Percentiles rank a stretch among this genome's conserved stretches.
These are phyloP conservation scores for Dalechampia spathulata DNA, from an alignment of 441 rosid species.

Conservation along the genomic window DNA sequence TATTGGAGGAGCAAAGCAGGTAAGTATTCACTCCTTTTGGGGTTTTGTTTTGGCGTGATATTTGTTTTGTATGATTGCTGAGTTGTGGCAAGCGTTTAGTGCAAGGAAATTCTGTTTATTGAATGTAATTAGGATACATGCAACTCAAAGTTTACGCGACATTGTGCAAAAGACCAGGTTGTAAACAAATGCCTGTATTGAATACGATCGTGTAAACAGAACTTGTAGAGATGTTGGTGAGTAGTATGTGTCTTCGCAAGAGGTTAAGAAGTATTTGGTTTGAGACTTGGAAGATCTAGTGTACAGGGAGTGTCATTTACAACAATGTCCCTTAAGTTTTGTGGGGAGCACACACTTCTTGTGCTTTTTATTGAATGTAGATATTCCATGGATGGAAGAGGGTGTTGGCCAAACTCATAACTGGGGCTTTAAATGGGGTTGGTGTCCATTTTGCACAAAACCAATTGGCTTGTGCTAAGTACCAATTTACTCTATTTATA, in stretches of 20 bases:
- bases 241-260: background rate
- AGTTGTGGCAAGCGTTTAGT: too few relatives aligned
- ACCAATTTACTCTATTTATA: too few relatives aligned
- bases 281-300: background rate
- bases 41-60: too few relatives aligned
- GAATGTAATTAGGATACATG: background rate
- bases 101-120: background rate
- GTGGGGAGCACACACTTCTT: background rate
- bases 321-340: background rate
- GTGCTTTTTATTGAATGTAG: too few relatives aligned
- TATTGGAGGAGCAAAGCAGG: constrained; percentile 97
- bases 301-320: background rate
- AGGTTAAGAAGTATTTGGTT: background rate
- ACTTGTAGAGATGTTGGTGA: background rate
- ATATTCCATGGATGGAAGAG: too few relatives aligned
- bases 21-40: constrained; percentile 20
- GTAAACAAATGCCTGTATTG: background rate
- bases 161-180: background rate
- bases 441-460: too few relatives aligned
- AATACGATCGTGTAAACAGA: background rate
- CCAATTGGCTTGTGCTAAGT: too few relatives aligned
- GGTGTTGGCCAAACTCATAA: too few relatives aligned
- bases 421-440: too few relatives aligned
- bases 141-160: background rate
- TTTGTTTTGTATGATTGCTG: too few relatives aligned